These are phyloP conservation scores for Cucumis cinereus DNA, from an alignment of 306 rosid species.

Conservation along the genomic window DNA sequence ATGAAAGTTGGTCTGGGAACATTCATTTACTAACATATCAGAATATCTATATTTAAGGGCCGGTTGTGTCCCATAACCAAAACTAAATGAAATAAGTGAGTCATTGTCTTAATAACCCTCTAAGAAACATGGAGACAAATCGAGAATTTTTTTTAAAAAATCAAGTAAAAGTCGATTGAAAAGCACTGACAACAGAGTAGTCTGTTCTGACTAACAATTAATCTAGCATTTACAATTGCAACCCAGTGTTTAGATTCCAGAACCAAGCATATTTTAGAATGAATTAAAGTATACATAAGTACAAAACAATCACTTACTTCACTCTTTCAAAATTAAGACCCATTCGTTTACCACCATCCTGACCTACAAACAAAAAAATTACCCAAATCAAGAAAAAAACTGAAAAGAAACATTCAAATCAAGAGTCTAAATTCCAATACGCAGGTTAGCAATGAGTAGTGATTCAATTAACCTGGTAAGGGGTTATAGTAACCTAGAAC, in stretches of 20 bases:
- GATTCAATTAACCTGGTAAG: slow-evolving; percentile 43
- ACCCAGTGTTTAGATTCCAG: not conserved
- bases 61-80: not conserved
- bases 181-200: not conserved
- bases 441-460: not conserved
- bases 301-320: slow-evolving; percentile 39
- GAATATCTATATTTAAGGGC: too few relatives aligned
- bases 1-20: too few relatives aligned
- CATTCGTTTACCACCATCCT: slow-evolving; percentile 85
- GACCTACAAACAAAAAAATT: slow-evolving; percentile 34
- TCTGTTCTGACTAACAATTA: not conserved
- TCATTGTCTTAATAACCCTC: not conserved
- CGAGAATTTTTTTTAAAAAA: not conserved
- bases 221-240: not conserved
- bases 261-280: not conserved
- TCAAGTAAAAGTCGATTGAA: not conserved
- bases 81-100: not conserved
- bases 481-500: slow-evolving; percentile 85
- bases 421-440: not conserved
- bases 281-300: not conserved
- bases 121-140: not conserved
- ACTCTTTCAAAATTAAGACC: slow-evolving; percentile 84
- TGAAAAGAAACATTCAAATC: not conserved
- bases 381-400: slow-evolving; percentile 1
- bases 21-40: too few relatives aligned